Percentiles rank a stretch among this genome's conserved stretches.
Evolutionary conservation across 208 protist genomes (phyloP).

Genomic region (Trypanosoma avium): DNA sequence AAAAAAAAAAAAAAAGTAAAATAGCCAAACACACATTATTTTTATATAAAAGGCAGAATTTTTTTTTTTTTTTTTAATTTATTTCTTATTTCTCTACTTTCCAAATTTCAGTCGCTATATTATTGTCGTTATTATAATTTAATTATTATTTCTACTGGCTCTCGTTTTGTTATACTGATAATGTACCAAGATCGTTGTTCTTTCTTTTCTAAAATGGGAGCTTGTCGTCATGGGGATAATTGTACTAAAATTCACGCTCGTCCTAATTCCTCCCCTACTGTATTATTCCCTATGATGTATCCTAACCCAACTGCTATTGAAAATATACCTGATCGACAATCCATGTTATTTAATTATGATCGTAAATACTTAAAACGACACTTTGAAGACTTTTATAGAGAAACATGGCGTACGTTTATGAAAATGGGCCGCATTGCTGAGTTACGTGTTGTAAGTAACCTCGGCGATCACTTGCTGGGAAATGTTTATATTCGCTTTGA

Average conservation of each 20-base stretch:
- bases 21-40: no score
- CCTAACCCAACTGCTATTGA: conserved; percentile 81
- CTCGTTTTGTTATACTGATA: no score
- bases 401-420: conserved; percentile 94
- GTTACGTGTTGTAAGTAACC: conserved; percentile 96
- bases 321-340: conserved; percentile 63
- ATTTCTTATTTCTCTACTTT: no score
- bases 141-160: no score
- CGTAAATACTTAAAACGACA: conserved; percentile 91
- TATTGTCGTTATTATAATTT: conserved; percentile 5
- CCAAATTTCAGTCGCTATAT: not conserved
- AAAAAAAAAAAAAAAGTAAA: no score
- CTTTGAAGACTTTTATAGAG: conserved; percentile 98
- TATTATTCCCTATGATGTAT: conserved; percentile 97
- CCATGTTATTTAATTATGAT: conserved; percentile 62
- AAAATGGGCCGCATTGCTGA: conserved; percentile 94
- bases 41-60: no score
- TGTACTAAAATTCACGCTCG: conserved; percentile 95
- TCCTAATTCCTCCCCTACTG: conserved; percentile 92
- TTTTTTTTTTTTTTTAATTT: no score
- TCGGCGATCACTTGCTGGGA: conserved; percentile 96
- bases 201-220: conserved; percentile 98
- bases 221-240: conserved; percentile 97
- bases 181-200: conserved; percentile 73
- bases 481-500: conserved; percentile 98